Evolutionary conservation across 2,329 filamentous ascomycete genomes (phyloP), one percentile per base, ranked within the genome.

Genomic region (Cercospora nicotianae): DNA sequence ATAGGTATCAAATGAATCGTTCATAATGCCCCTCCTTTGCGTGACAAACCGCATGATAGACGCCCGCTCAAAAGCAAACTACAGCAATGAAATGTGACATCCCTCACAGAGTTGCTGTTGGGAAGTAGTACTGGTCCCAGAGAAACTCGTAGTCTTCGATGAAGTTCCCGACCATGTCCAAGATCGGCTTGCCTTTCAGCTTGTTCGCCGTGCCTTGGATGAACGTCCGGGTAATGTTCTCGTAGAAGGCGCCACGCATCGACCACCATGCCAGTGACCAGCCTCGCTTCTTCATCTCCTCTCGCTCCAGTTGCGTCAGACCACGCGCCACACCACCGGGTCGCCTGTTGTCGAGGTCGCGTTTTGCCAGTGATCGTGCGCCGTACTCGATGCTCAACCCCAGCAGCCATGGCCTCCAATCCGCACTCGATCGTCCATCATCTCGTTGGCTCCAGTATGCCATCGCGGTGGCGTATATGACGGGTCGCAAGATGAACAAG

Each of bases 121-220:
- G 85, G 80, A 98, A 99, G 81, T 98, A 96, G 80, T 97, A 98
- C 75, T 96, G 94, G 81, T 97, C 93, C 95, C 95, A 99, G 33
- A 99, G 84, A 79, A 96, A 98, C 80, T 97, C 92, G 78, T 99
- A 99, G 79, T 99, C 95, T 78, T 97, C 93, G 70, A 98, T 81
- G 57, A 99, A 90, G 66, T 91, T 92, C 8, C 90, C 91, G 26
- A 97, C 84, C 77, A 99, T 87, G 72, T 91, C 89, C 58, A 96
- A 87, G 79, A 97, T 84, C 63, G 91, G 89, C 76, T 90, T 90
- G 72, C 88, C 83, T 76, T 84, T 89, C 72, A 97, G 86, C 75
- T 89, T 90, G 31, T 84, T 83, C 7, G 94, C 89, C 13, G 94
- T 80, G 4, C 88, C 87, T 80, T 91, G 92, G 64, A 90, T 82